A percentile compares a stretch with the other conserved stretches of the same genome.
phyloP scores from a whole-genome alignment of 176 grass and related monocot species.

The Aegilops speltoides region DNA sequence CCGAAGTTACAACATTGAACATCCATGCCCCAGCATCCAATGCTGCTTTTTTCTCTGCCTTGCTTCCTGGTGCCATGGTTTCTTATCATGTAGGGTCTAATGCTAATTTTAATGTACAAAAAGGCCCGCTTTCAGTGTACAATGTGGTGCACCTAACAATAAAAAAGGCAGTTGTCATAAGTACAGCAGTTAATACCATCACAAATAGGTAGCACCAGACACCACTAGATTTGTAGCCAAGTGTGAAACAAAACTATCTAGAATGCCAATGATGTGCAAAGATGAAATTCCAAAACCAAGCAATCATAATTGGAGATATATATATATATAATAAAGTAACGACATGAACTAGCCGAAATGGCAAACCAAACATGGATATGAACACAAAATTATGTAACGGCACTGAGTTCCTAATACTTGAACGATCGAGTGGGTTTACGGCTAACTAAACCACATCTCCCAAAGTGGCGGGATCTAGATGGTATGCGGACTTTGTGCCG shows the following conservation, averaged over 20 bases:
- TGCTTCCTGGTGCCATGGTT: slow-evolving; percentile 57
- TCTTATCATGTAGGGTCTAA: slow-evolving; percentile 30
- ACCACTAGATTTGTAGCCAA: not conserved
- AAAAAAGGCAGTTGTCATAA: not conserved
- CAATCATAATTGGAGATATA: not conserved
- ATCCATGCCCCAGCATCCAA: slow-evolving; percentile 75
- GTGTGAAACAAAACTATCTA: not conserved
- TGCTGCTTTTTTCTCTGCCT: slow-evolving; percentile 59
- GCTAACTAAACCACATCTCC: not conserved
- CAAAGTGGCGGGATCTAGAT: not conserved
- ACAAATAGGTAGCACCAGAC: not conserved
- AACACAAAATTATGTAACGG: no score
- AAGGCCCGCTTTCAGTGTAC: not conserved
- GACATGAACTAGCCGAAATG: not conserved
- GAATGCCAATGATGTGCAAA: not conserved
- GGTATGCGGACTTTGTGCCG: not conserved
- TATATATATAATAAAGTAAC: not conserved
- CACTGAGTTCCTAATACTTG: not conserved
- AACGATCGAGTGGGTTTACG: not conserved
- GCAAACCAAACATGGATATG: slow-evolving; percentile 9
- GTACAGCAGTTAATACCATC: not conserved
- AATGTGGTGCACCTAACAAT: slow-evolving; percentile 8
- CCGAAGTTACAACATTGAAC: slow-evolving; percentile 84
- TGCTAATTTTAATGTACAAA: not conserved
- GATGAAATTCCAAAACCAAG: not conserved